Percentiles rank a stretch among this genome's conserved stretches.
Conservation (phyloP, 768 basidiomycete genomes). For the Suillus decipiens region DNA sequence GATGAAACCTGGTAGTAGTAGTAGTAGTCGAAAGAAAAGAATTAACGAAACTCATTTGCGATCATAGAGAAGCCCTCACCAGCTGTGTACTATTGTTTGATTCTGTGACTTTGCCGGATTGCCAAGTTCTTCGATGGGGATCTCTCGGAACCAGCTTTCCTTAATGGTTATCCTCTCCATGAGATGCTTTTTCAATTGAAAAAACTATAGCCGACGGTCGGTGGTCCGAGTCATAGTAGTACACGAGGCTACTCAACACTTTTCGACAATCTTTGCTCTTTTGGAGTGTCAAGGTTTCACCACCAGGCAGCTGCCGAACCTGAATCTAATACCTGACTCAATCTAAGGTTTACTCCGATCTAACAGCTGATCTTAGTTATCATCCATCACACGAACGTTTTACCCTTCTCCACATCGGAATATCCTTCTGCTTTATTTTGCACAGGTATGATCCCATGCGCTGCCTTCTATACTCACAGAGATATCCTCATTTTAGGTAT, state of each 20-base stretch:
- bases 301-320: neutral
- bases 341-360: slow-evolving; percentile 40
- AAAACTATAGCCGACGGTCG: slow-evolving; percentile 18
- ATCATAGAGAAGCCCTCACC: slow-evolving; percentile 14
- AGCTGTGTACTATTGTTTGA: slow-evolving; percentile 36
- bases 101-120: slow-evolving; percentile 17
- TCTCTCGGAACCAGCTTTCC: slow-evolving; percentile 33
- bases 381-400: neutral
- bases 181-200: slow-evolving; percentile 23
- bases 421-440: slow-evolving; percentile 32
- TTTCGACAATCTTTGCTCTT: slow-evolving; percentile 4
- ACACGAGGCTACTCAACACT: slow-evolving; percentile 21
- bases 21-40: slow-evolving; percentile 15
- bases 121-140: slow-evolving; percentile 16
- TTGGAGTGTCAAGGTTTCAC: slow-evolving; percentile 7
- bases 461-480: slow-evolving; percentile 33
- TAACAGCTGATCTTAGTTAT: slow-evolving; percentile 16
- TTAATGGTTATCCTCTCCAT: slow-evolving; percentile 30
- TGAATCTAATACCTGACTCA: slow-evolving; percentile 5
- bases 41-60: slow-evolving; percentile 22
- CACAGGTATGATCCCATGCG: slow-evolving; percentile 19
- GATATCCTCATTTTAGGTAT: slow-evolving; percentile 6
- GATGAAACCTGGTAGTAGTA: slow-evolving; percentile 14
- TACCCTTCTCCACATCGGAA: slow-evolving; percentile 17
- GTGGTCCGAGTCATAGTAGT: slow-evolving; percentile 20